A percentile compares a stretch with the other conserved stretches of the same genome.
Evolutionary conservation across 2,329 filamentous ascomycete species (phyloP).

Genomic region (Epicoccum nigrum): DNA sequence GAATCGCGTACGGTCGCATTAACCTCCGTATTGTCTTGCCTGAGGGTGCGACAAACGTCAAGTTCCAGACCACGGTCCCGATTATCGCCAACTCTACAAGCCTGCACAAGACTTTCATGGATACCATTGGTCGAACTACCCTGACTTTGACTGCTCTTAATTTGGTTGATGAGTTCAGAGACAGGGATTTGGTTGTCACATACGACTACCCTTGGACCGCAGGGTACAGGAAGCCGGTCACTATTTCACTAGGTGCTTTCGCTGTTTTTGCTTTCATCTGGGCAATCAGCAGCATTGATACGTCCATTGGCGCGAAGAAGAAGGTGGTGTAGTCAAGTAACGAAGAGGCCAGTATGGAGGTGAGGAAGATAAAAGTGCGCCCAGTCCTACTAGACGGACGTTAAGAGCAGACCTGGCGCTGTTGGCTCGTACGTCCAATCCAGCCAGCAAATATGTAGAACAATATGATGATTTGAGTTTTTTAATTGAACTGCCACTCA

Average conservation of each 20-base stretch:
- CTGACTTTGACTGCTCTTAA: conserved; percentile 83
- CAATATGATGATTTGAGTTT: conserved; percentile 12
- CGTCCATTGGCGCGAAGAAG: conserved; percentile 72
- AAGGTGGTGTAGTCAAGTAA: conserved; percentile 40
- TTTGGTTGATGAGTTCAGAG: conserved; percentile 86
- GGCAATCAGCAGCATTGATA: conserved; percentile 77
- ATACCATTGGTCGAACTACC: conserved; percentile 85
- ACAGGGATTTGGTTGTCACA: conserved; percentile 80
- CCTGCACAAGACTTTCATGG: conserved; percentile 88
- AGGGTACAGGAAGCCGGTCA: conserved; percentile 82
- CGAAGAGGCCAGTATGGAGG: not conserved
- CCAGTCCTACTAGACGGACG: not conserved
- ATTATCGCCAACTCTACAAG: conserved; percentile 65
- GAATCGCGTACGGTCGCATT: conserved; percentile 82
- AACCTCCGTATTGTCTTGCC: conserved; percentile 84
- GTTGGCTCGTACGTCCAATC: conserved; percentile 13
- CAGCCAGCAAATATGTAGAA: conserved; percentile 27
- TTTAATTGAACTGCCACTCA: too few species aligned
- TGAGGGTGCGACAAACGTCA: conserved; percentile 86
- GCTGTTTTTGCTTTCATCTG: conserved; percentile 77
- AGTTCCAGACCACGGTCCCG: conserved; percentile 77
- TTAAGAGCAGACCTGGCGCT: not conserved
- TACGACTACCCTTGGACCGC: conserved; percentile 83
- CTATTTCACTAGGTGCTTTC: conserved; percentile 76
- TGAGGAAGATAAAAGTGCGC: not conserved